Conservation (phyloP, 352 stramenopile species). For the Globisporangium nagaii region DNA sequence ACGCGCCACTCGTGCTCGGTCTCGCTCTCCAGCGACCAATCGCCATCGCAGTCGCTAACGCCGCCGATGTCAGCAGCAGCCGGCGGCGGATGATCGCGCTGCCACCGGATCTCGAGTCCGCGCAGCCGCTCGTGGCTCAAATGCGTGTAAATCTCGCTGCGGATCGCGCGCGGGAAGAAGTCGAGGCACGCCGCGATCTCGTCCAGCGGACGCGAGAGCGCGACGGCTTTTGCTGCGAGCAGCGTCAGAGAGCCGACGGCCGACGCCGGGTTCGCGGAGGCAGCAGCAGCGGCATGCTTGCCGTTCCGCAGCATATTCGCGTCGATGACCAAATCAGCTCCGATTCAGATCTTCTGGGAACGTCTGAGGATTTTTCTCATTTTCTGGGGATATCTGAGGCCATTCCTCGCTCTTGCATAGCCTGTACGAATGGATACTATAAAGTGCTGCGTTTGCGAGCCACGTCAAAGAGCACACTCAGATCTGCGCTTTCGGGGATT, state of each 20-base stretch:
- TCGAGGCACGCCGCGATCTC: constrained; percentile 38
- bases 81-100: not conserved
- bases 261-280: too few species aligned
- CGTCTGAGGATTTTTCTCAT: too few species aligned
- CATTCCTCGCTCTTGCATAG: too few species aligned
- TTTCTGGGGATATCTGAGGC: too few species aligned
- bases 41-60: constrained; percentile 14
- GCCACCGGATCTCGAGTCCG: constrained; percentile 40
- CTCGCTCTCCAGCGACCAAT: constrained; percentile 12
- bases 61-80: not conserved
- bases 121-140: constrained; percentile 38
- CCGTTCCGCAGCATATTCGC: too few species aligned
- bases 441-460: too few species aligned
- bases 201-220: constrained; percentile 24
- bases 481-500: too few species aligned
- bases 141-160: constrained; percentile 32
- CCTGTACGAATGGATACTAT: too few species aligned
- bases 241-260: constrained; percentile 14
- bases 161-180: constrained; percentile 32
- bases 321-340: too few species aligned
- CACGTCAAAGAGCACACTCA: too few species aligned
- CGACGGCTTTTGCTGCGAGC: constrained; percentile 23
- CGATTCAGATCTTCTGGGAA: too few species aligned
- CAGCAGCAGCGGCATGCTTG: too few species aligned
- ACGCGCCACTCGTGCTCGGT: constrained; percentile 11